Base-by-base conservation (phyloP, 106 monocot genomes). In the Hemerocallis citrina region DNA sequence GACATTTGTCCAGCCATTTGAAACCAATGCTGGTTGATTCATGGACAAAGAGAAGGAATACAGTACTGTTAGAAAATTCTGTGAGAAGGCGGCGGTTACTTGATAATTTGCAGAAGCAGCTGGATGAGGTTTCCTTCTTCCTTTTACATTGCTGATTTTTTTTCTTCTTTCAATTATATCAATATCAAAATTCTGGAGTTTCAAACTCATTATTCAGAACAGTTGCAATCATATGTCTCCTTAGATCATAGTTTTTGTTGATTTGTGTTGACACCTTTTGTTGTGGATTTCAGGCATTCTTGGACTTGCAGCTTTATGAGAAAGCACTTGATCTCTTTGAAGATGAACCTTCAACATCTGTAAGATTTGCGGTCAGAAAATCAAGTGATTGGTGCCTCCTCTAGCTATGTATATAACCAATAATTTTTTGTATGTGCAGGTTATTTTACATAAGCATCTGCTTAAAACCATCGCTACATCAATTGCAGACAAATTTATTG, bases 261-360 rank as follows among this genome's bases (percentile, higher is more conserved):
- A 41, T 50, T 7, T 50, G 15, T 33, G 44, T 59, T 51, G 1
- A 32, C 1, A 24, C 35, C n/a, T 23, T 43, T 14, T 37, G 51
- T 52, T 56, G 21, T 42, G 24, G 56, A 33, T 60, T 39, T 21
- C 67, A 96, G 95, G 83, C 68, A 60, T 68, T 84, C 76, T 59
- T 96, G 72, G 86, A 96, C 54, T 57, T 96, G 46, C 95, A 90
- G 68, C 75, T 95, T 36, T 81, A 94, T 77, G 94, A 86, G 50
- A 94, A 78, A 80, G 52, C 81, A 63, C 61, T 95, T 8, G 81
- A 86, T 69, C 58, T 84, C 7, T 95, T 90, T 79, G 86, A 95
- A 71, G 90, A 95, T 72, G 95, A 95, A 63, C 78, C 84, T 66
- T 40, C 89, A 68, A 86, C 66, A 39, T 77, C 72, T 28, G 89